Evolutionary conservation across 257 asterid genomes (phyloP), one percentile per base, ranked within the genome.

Genomic region (Solanum virginianum): DNA sequence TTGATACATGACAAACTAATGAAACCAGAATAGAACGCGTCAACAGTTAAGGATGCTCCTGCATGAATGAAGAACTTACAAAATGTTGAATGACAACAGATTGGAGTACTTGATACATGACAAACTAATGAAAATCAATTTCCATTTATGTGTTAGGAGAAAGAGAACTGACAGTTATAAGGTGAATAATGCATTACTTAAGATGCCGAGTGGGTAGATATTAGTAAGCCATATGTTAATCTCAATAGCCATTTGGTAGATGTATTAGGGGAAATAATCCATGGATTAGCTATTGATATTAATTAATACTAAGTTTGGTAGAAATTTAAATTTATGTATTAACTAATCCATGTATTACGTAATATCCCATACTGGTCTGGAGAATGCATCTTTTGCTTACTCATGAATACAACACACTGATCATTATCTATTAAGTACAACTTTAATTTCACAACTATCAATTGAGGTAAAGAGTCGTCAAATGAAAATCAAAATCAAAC

Each of bases 31-130:
- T 83, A 79, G 60, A 84, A 87, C 13, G 87, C 89, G 26, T 69
- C 87, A 15, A 84, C 87, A 32, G 84, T 84, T n/a, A 87, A 87
- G 66, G 83, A 14, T 8, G 85, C 84, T 60, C 89, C 89, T 87
- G 63, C 51, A 39, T 68, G 13, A 83, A 41, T 26, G 51, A 60
- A 68, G 45, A 15, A 69, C 51, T 17, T 39, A 17, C 18, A 56
- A 69, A 9, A 69, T 68, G 49, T 8, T 36, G 49, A 68, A 68
- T 39, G 9, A 68, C 49, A 66, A 5, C n/a, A 66, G 20, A 66
- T 29, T 66, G 74, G 65, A 71, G 49, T 56, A 56, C 22, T 56
- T 56, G 10, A 32, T 66, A 66, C n/a, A 16, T 29, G 75, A 69
- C 53, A 69, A 69, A 70, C 45, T 20, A 6, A 70, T 70, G 53